Base-by-base conservation (phyloP, 2,329 filamentous ascomycete species). In the Colletotrichum gloeosporioides region DNA sequence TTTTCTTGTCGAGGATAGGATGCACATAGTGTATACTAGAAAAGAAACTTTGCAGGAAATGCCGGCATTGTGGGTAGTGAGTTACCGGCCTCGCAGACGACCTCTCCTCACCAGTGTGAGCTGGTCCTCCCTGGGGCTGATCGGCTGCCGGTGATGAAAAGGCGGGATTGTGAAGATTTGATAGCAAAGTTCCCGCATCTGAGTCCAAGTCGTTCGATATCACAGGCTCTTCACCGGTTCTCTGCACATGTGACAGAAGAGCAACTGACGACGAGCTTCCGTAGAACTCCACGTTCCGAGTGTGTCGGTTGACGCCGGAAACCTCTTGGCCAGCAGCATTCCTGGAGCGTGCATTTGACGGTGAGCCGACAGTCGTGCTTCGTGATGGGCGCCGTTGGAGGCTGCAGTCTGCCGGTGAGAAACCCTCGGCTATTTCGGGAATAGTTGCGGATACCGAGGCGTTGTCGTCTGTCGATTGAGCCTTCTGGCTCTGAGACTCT, bases 1-100 rank as follows among this genome's bases (percentile, higher is more conserved):
- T 80, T 9, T 85, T 82, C 79, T 88, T 88, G 67, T 89, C 87
- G 25, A 89, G 83, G 5, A 89, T 84, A 0, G 87, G 87, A 49
- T 89, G 87, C 15, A 89, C 84, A 71, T 87, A 87, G 76, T 89
- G 87, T 7, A 89, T 84, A 39, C 86, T 88, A 15, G 87, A 85
- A 70, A 89, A 89, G 80, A 88, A 89, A 15, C 84, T 85, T 75
- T 87, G 85, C 67, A 89, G 81, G 39, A 89, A 89, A 3, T 83
- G 79, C 73, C 86, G 85, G 8, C 86, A 87, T 61, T 89, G 85
- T 2, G 85, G 84, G 67, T 86, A 87, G 62, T 87, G 81, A 6
- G 80, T 81, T 15, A 82, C 80, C 31, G 77, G 65, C 16, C 71
- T 25, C 9, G 61, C 34, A 12, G 68, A 59, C 12, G 61, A 53